phyloP scores from a whole-genome alignment of 805 yeast genomes.

The Teunomyces aglyptinius region DNA sequence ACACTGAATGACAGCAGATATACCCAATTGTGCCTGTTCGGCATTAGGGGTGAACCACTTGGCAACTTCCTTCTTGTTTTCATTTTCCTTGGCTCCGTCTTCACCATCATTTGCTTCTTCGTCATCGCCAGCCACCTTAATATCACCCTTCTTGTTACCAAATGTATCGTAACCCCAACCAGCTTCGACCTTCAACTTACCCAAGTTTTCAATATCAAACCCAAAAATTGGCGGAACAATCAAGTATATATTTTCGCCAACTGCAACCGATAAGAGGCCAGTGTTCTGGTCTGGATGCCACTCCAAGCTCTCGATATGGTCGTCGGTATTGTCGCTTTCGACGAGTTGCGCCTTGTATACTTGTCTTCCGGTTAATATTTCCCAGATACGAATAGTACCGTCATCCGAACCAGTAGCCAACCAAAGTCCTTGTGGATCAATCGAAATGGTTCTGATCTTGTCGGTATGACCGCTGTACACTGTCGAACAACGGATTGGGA shows the following conservation, averaged over 20 bases:
- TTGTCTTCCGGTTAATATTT: constrained; percentile 91
- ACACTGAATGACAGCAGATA: constrained; percentile 67
- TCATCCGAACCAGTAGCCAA: constrained; percentile 98
- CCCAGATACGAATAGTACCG: constrained; percentile 96
- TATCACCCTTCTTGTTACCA: constrained; percentile 48
- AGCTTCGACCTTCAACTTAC: constrained; percentile 74
- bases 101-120: constrained; percentile 29
- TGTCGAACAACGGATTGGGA: constrained; percentile 90
- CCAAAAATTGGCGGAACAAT: constrained; percentile 92
- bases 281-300: constrained; percentile 82
- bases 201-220: constrained; percentile 76
- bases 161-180: constrained; percentile 87
- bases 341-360: constrained; percentile 62
- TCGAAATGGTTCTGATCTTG: constrained; percentile 74
- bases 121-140: constrained; percentile 40
- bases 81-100: constrained; percentile 13
- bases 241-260: constrained; percentile 75
- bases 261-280: constrained; percentile 82
- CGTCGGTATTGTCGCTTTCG: constrained; percentile 58
- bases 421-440: constrained; percentile 91
- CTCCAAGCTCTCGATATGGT: constrained; percentile 73
- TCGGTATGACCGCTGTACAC: constrained; percentile 80
- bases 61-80: constrained; percentile 52
- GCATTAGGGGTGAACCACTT: constrained; percentile 81
- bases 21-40: constrained; percentile 60